Percentiles rank a stretch among this genome's conserved stretches.
These are phyloP conservation scores for Nicotiana noctiflora DNA, from an alignment of 257 asterid genomes.

Conservation along the genomic window DNA sequence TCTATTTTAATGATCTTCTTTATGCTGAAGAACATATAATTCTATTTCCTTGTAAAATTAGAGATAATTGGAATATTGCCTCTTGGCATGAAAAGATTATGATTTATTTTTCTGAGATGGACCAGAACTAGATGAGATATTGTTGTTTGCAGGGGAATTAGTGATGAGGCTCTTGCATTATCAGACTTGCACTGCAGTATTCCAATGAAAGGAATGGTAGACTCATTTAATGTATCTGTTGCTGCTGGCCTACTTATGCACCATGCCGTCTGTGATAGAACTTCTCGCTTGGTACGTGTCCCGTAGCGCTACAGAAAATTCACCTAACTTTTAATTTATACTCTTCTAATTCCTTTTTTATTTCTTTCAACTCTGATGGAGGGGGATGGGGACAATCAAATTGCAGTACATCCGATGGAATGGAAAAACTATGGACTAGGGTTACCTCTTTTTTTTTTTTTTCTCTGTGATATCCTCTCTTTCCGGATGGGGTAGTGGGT, in stretches of 20 bases:
- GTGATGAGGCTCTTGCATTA: constrained; percentile 66
- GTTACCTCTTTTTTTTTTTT: not conserved
- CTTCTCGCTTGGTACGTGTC: constrained; percentile 55
- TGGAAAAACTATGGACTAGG: not conserved
- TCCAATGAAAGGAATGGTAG: constrained; percentile 98
- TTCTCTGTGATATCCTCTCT: not conserved
- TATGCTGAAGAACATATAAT: not conserved
- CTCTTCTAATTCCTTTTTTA: not conserved
- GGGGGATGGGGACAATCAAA: not conserved
- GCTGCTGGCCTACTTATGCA: constrained; percentile 98
- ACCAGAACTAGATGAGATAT: constrained; percentile 7
- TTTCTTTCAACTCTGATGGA: not conserved
- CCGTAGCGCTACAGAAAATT: not conserved
- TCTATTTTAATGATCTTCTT: not conserved
- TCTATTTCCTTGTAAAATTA: not conserved
- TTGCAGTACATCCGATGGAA: not conserved
- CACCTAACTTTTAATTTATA: not conserved
- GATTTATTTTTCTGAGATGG: constrained; percentile 1
- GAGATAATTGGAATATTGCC: not conserved
- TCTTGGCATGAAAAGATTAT: not conserved
- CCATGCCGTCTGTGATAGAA: constrained; percentile 78
- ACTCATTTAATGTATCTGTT: constrained; percentile 91
- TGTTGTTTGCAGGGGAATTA: constrained; percentile 68
- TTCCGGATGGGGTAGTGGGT: not conserved
- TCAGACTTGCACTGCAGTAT: constrained; percentile 86